These are phyloP conservation scores for Hygrocybe punicea DNA, from an alignment of 768 basidiomycete genomes.

Conservation along the genomic window DNA sequence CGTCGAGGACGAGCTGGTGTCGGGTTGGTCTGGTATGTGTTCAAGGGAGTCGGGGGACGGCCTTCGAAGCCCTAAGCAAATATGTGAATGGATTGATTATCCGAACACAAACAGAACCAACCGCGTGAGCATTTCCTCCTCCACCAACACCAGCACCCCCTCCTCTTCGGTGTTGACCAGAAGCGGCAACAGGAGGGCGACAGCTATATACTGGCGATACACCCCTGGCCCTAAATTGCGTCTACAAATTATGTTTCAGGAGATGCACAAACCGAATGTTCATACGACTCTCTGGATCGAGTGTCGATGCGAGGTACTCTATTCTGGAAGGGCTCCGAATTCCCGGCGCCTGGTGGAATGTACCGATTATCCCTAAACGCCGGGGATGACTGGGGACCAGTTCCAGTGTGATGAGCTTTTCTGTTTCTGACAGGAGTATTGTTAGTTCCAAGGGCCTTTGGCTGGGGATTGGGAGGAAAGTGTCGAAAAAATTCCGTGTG, in stretches of 20 bases:
- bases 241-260: neutral
- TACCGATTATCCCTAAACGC: neutral
- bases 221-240: neutral
- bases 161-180: neutral
- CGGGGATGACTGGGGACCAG: constrained; percentile 5
- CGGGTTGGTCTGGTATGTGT: neutral
- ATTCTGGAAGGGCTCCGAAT: neutral
- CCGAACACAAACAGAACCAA: neutral
- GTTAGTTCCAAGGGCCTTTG: constrained; percentile 34
- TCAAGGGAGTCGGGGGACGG: neutral
- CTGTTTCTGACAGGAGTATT: constrained; percentile 38
- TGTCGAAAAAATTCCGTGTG: constrained; percentile 23
- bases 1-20: neutral
- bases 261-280: neutral
- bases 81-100: neutral
- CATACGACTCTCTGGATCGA: neutral
- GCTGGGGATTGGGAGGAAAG: constrained; percentile 2
- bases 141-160: too few species aligned
- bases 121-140: neutral
- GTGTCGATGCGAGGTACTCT: neutral
- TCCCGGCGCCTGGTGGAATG: neutral
- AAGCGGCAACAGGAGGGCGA: neutral
- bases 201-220: neutral
- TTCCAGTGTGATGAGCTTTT: constrained; percentile 13
- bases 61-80: neutral